Percentiles rank a stretch among this genome's conserved stretches.
These are phyloP conservation scores for Xanthoceras sorbifolium DNA, from an alignment of 345 rosid species.

Conservation along the genomic window DNA sequence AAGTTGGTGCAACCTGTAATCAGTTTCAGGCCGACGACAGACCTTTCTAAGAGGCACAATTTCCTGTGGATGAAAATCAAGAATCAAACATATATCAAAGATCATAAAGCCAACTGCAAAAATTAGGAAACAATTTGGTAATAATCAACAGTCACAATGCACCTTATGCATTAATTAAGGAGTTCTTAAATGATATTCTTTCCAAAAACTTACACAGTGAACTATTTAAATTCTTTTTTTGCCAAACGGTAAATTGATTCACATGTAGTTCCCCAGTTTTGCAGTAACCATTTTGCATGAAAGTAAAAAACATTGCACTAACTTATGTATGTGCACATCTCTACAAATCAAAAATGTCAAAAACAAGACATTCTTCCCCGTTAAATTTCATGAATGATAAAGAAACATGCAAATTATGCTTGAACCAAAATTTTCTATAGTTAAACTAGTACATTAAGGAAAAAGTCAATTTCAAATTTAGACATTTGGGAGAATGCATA, in stretches of 20 bases:
- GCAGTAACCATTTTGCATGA: background rate
- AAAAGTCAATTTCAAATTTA: background rate
- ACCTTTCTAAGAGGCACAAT: constrained; percentile 93
- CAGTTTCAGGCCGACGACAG: constrained; percentile 97
- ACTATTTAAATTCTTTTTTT: background rate
- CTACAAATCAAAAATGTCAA: background rate
- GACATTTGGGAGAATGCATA: background rate
- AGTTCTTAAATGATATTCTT: background rate
- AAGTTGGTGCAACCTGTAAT: constrained; percentile 97
- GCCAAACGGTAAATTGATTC: background rate
- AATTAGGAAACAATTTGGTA: background rate
- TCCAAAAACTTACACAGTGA: background rate
- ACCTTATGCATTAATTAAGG: background rate
- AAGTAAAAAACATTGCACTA: too few species aligned
- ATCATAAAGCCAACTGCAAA: background rate
- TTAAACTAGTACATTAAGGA: background rate
- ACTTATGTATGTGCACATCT: background rate
- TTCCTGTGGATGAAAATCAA: constrained; percentile 55
- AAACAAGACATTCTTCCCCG: background rate
- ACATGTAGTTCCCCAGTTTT: background rate
- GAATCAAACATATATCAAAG: background rate
- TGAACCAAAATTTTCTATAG: background rate
- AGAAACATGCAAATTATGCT: background rate
- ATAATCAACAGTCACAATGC: background rate
- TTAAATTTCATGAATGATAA: background rate